Evolutionary conservation across 768 basidiomycete genomes (phyloP).

Genomic region (Lentinula edodes): DNA sequence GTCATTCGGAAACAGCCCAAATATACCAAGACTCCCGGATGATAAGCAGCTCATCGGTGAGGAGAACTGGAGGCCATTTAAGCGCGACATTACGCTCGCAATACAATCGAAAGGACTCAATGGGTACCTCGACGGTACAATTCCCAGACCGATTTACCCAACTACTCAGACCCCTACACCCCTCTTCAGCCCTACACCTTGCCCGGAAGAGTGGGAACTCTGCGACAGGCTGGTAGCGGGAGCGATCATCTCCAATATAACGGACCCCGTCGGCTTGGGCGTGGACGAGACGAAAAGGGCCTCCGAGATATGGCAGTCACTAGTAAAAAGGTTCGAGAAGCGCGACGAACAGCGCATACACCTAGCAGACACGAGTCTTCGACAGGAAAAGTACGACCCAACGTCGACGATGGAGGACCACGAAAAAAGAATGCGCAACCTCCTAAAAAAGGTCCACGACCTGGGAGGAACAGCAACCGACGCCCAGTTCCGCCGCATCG

Average conservation of each 20-base stretch:
- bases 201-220: neutral
- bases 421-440: neutral
- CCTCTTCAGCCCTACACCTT: neutral
- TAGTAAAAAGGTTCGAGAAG: too few relatives aligned
- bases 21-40: too few relatives aligned
- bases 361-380: neutral
- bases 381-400: neutral
- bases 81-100: neutral
- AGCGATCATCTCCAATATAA: too few relatives aligned
- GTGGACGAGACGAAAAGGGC: too few relatives aligned
- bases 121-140: neutral
- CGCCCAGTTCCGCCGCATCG: neutral
- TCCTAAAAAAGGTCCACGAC: neutral
- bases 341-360: too few relatives aligned
- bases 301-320: too few relatives aligned
- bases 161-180: neutral
- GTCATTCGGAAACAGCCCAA: too few relatives aligned
- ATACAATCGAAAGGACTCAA: neutral
- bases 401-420: neutral
- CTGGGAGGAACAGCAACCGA: neutral
- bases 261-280: too few relatives aligned
- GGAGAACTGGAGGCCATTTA: neutral
- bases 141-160: neutral
- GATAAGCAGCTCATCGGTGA: neutral
- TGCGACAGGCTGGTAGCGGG: too few relatives aligned